Evolutionary conservation across 2,329 filamentous ascomycete species (phyloP), one percentile per base, ranked within the genome.

Genomic region (Exophiala viscosa): DNA sequence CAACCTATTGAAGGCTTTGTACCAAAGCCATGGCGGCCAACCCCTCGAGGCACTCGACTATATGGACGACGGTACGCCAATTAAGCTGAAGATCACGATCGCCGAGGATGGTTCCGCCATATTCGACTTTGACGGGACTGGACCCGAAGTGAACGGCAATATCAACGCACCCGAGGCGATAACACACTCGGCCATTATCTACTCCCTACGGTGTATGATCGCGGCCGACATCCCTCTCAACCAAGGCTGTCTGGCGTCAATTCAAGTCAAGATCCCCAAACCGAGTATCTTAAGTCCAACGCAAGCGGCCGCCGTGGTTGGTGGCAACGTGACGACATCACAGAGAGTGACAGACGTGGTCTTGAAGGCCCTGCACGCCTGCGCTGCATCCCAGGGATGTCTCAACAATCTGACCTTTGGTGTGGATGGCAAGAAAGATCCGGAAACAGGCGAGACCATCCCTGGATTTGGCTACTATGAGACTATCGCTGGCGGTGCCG

Each of bases 401-500:
- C 58, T 61, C 52, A 67, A 66, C 52, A 65, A 62, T 42, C 49
- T 67, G 4, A 64, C 63, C 17, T 66, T 66, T 36, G 64, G 64
- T 20, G 45, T 32, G 5, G 58, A 60, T 18, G 59, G 51, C 18
- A 42, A 32, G 17, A 52, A 18, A 6, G 13, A 48, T n/a, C 44
- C 34, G 17, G 18, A 34, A n/a, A 39, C 35, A 11, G 41, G 39
- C 15, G 18, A 33, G 3, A 36, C 32, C 3, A 44, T 50, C 28
- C 17, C 44, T 15, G 55, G 86, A 0, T 90, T 90, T 63, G 87
- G 87, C 0, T 91, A 90, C 65, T 87, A 87, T 67, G 88, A 93
- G 69, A 92, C 88, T 5, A 90, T 93, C 57, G 85, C 86, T 0
- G 88, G 88, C 35, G 88, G 88, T 0, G 83, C 79, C 34, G 88